Evolutionary conservation across 495 filamentous ascomycete species (phyloP), one percentile per base, ranked within the genome.

Genomic region (Pseudevernia furfuracea): DNA sequence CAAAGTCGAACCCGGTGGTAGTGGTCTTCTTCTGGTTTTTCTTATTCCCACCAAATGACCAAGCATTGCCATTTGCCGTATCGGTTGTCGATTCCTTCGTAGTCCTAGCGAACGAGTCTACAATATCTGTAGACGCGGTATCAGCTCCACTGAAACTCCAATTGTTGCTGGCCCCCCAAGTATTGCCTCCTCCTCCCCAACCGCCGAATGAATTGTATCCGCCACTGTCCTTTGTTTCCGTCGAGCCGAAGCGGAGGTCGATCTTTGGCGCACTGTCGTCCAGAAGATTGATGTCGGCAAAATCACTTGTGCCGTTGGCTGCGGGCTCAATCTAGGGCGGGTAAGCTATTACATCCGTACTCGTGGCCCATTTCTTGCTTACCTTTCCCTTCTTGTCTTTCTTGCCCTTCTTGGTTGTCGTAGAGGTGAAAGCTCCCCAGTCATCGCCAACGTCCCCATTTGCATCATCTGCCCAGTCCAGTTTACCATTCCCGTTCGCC

Each of bases 331-430:
- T 60, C 70, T 72, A 30, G 52, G 34, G 39, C 25, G 53, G 25
- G 48, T 63, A 19, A 63, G 52, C 41, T 11, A 14, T 43, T 52
- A 11, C 36, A 34, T 43, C 28, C 36, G 15, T 46, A 25, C 19
- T 34, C 38, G 4, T 34, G 37, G 11, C 46, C 17, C 3, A 44
- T 36, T 48, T 0, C 25, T 21, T 2, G 58, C 73, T 43, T 74
- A 80, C 79, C 72, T 81, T 81, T 61, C 68, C 77, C 67, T 82
- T 83, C 67, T 77, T 78, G 61, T 71, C 73, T 61, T 78, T 78
- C 68, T 80, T 81, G 17, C 62, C 68, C 68, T 82, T 82, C 62
- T 78, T 79, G 11, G 71, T 70, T 4, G 71, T 69, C 8, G 70
- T 68, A 25, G 69, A 66, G 30, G 70, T 63, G 30, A 67, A 70